Base-by-base conservation (phyloP, 2,329 filamentous ascomycete genomes). In the Huntiella savannae region DNA sequence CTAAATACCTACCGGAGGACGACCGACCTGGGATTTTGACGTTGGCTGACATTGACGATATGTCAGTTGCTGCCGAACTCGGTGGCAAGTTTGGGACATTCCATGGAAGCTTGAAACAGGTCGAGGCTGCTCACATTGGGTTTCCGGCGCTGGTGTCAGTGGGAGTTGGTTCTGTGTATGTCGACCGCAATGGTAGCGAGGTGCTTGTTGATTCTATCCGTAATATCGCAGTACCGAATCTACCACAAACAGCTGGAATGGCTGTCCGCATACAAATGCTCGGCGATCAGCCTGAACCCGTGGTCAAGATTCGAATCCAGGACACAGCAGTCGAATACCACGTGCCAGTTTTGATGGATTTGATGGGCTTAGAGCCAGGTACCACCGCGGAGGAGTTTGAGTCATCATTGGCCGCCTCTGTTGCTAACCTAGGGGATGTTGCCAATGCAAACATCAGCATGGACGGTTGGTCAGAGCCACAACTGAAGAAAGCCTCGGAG, bases 1-100 rank as follows among this genome's bases (percentile, higher is more conserved):
- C 88, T 5, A 96, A 95, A 58, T 96, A 96, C 58, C 69, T 98
- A 2, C 88, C 91, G 0, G 88, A 98, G 54, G 91, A 98, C 60
- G 88, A 98, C 55, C 75, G 87, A 1, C 91, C 91, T 2, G 91
- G 91, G 0, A 66, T 96, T 15, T 66, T 98, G 34, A 86, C 79
- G 0, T 66, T 98, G 34, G 68, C 71, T 1, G 66, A 75, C 28
- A 60, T 95, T 45, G 73, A 76, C 45, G 73, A 76, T 13, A 54
- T 84, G 5, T 69, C 79, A 22, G 61, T 73, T 6, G 65, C 68
- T 19, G 61, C 83, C 7, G 71, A 81, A 38, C 59, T 88, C 42
- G 79, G 78, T 38, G 71, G 77, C 2, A 69, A 72, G 33, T 66
- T 95, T 47, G 91, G 91, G 0, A 64, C 62, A 32, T 64, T 79